phyloP scores from a whole-genome alignment of 2,329 filamentous ascomycete species.

The Albophoma yamanashiensis region DNA sequence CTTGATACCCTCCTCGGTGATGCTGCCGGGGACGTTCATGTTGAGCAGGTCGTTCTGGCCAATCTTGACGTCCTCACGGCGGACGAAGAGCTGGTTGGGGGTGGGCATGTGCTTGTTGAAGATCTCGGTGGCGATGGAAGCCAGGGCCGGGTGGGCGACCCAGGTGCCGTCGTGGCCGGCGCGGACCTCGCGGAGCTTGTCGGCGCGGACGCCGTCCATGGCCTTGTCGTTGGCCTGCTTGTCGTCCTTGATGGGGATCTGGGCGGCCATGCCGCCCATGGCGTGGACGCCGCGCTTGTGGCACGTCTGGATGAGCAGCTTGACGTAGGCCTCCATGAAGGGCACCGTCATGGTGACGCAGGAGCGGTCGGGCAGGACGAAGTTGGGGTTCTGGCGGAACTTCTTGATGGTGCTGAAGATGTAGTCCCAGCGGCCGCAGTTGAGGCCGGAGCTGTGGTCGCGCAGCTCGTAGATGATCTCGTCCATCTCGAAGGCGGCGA shows the following conservation, averaged over 20 bases:
- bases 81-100: constrained; percentile 88
- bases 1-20: constrained; percentile 90
- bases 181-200: constrained; percentile 92
- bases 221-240: constrained; percentile 82
- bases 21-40: constrained; percentile 89
- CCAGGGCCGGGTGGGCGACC: constrained; percentile 93
- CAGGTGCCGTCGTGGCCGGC: constrained; percentile 94
- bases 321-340: constrained; percentile 96
- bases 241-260: constrained; percentile 98
- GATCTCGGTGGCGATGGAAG: constrained; percentile 75
- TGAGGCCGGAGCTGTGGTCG: constrained; percentile 90
- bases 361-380: constrained; percentile 85
- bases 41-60: constrained; percentile 86
- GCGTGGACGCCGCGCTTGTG: constrained; percentile 95
- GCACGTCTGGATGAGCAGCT: constrained; percentile 96
- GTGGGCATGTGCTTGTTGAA: constrained; percentile 99
- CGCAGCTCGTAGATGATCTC: constrained; percentile 99
- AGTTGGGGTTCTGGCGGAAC: constrained; percentile 89
- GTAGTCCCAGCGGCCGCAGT: constrained; percentile 99
- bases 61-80: constrained; percentile 81
- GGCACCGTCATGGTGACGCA: constrained; percentile 95
- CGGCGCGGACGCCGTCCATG: constrained; percentile 85
- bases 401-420: constrained; percentile 99
- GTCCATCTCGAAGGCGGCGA: constrained; percentile 98
- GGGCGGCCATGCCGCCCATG: constrained; percentile 97